Evolutionary conservation across 2,329 filamentous ascomycete species (phyloP), one percentile per base, ranked within the genome.

Genomic region (Annulohypoxylon truncatum): DNA sequence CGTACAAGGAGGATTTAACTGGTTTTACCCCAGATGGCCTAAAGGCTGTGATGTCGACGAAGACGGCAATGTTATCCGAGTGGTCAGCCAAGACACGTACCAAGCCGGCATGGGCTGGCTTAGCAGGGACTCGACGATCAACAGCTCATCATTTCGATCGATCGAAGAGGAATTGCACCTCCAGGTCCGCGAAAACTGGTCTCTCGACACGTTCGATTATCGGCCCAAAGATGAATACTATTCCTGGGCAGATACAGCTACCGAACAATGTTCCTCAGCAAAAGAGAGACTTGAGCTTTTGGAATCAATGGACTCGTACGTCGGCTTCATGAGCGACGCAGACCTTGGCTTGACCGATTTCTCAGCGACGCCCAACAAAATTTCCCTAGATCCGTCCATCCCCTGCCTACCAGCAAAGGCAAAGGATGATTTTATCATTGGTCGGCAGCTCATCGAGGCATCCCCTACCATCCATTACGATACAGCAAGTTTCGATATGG

Each of bases 71-170:
- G 85, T 85, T 8, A 83, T 95, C 42, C 89, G 94, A 22, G 92
- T 97, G 9, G 83, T 95, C 55, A 99, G 96, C 76, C 83, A 92
- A 74, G 87, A 87, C 54, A 96, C 94, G 0, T 97, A 96, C 73
- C 80, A 85, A 29, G 79, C 82, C 8, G 92, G 91, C 13, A 96
- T 97, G 91, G 94, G 93, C 40, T 87, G 89, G 86, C 78, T 94
- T 26, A 87, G 85, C 50, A 87, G 89, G 61, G 91, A 95, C 72
- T 78, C 84, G 2, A 77, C 82, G 13, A 75, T 79, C 42, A 72
- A 78, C 3, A 70, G 77, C 60, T 75, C 79, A 53, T 68, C 76
- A 48, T 73, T 74, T 33, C 78, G 82, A 22, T 81, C 83, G 22
- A 81, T 82, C 10, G 86, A 92, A 64, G 85, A 90, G 52, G 89